Evolutionary conservation across 2,329 filamentous ascomycete genomes (phyloP), one percentile per base, ranked within the genome.

Genomic region (Metarhizium album): DNA sequence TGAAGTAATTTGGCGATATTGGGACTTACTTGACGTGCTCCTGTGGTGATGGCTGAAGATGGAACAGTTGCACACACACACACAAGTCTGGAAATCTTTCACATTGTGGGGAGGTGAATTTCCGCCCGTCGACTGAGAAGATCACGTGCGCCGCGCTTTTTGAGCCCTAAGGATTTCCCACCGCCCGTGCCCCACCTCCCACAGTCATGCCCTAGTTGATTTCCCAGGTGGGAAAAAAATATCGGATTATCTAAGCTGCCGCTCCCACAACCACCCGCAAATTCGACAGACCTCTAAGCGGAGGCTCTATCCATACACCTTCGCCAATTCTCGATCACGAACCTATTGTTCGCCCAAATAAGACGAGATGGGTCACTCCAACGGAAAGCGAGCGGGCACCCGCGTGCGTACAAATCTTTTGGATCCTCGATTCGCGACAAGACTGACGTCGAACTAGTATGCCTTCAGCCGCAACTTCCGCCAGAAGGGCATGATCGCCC

Each of bases 381-480:
- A 84, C 76, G 87, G 87, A 89, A 83, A 90, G 70, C 83, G 87
- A 74, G 80, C 85, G 70, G 87, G 87, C 75, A 91, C 87, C 74
- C 86, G 87, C 75, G 83, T 86, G 82, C 63, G 83, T 83, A 64
- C 46, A 56, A 47, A 51, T 47, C 51, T 46, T 51, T 52, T 49
- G 49, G n/a, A 54, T 42, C 4, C 51, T 43, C 47, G 61, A 61
- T 70, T 63, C 54, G 64, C 62, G 51, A 58, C 60, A 54, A 60
- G 54, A 43, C 47, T 53, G 47, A 53, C 23, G n/a, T 46, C 20
- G 11, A 54, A 62, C 58, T 64, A 85, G 79, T 89, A 90, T 84
- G 85, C 89, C 77, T 98, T 96, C 84, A 87, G 85, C 71, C 83
- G 91, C 68, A 80, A 84, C 71, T 96, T 95, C 82, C 90, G 93